Base-by-base conservation (phyloP, 352 stramenopile genomes). In the Globisporangium cederbergense region DNA sequence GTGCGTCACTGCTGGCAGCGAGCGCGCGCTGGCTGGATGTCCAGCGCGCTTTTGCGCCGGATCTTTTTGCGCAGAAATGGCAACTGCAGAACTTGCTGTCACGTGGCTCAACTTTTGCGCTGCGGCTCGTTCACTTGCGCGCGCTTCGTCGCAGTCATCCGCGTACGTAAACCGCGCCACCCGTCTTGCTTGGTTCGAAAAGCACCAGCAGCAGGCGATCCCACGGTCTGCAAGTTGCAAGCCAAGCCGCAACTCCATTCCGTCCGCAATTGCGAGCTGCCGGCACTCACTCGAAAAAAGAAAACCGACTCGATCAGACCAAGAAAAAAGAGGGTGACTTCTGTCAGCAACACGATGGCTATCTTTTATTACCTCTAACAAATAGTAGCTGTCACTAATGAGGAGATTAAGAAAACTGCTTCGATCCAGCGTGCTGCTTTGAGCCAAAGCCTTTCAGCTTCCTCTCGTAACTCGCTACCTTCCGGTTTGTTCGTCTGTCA, bases 221-320 rank as follows among this genome's bases (percentile, higher is more conserved):
- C 30, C 28, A 43, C 51, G 11, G 51, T 43, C 51, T 4, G 4
- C n/a, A 45, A 45, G 42, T 14, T 14, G 16, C 25, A 60, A 60
- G 43, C 11, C 36, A n/a, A 58, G 13, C 1, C 28, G 25, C 25
- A 28, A 28, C 8, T 9, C 25, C 16, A 18, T 8, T 45, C 32
- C 51, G 7, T 43, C 30, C 8, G 52, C 32, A 58, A 58, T 22
- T 13, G 52, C 30, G 14, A 45, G 40, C 40, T 46, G 16, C 11
- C 5, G 6, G 28, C 51, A 28, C 36, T 58, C 52, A 43, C 20
- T 58, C 32, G 52, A 62, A 62, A 62, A 62, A 52, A 63, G 57
- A 65, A 65, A 65, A 65, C 60, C 60, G 60, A 65, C 60, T 65
- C 60, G 28, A 32, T 57, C 32, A 43, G 18, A 45, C 16, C 52